Conservation (phyloP, 148 eudicot genomes). For the Spergularia bocconei region DNA sequence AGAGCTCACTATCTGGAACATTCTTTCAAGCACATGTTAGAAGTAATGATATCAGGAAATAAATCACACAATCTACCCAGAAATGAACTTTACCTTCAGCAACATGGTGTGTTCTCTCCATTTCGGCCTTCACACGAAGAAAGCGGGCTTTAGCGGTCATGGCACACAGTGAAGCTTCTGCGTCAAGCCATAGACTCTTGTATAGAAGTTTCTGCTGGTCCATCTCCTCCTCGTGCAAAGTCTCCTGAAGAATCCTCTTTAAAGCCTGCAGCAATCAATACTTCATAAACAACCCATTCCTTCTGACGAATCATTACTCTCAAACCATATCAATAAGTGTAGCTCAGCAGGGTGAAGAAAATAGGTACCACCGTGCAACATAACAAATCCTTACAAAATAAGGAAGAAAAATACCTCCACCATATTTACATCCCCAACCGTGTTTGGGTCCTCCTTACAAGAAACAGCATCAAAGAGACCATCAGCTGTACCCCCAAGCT, state of each 20-base stretch:
- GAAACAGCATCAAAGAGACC: conserved; percentile 21
- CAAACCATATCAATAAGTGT: not conserved
- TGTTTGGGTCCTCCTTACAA: conserved; percentile 29
- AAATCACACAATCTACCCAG: conserved; percentile 3
- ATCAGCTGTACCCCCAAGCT: conserved; percentile 17
- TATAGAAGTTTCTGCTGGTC: conserved; percentile 51
- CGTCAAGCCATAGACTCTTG: conserved; percentile 89
- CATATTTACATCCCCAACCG: conserved; percentile 33
- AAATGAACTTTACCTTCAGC: conserved; percentile 37
- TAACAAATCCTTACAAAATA: not conserved
- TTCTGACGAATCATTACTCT: too few species aligned
- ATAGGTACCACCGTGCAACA: not conserved
- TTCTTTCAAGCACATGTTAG: conserved; percentile 28
- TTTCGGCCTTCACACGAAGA: conserved; percentile 61
- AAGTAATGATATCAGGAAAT: not conserved
- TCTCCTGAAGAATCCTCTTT: conserved; percentile 57
- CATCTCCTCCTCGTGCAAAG: conserved; percentile 49
- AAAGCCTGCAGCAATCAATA: conserved; percentile 53
- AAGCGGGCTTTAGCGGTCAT: conserved; percentile 68
- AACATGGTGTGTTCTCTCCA: conserved; percentile 37
- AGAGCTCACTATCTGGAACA: conserved; percentile 25
- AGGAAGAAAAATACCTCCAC: conserved; percentile 40
- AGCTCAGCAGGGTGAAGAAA: not conserved
- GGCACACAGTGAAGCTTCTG: conserved; percentile 90
- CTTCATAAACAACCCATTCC: not conserved